Evolutionary conservation across 441 rosid genomes (phyloP), one percentile per base, ranked within the genome.

Genomic region (Omphalea diandra): DNA sequence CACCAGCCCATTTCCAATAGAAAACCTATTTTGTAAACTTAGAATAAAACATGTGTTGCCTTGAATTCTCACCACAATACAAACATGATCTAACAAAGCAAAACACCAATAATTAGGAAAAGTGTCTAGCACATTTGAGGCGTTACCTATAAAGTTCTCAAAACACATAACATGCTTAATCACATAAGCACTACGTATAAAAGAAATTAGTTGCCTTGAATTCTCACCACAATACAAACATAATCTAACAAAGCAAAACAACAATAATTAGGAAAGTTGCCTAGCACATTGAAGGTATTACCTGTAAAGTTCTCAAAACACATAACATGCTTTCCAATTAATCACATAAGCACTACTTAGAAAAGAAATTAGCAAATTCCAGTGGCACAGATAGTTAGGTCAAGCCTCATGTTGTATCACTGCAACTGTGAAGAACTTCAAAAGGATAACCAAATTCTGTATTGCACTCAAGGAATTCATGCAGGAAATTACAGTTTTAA

Each of bases 401-500:
- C n/a, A n/a, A n/a, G n/a, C n/a, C n/a, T n/a, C n/a, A n/a, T n/a
- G n/a, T n/a, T n/a, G n/a, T n/a, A n/a, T 43, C 31, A 20, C 50
- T 26, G 27, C 14, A 60, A 8, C 7, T 61, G 10, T 17, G 36
- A 26, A 35, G 3, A 59, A 26, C 47, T 40, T 1, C 11, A 67
- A 26, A 40, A 32, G 17, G 20, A 52, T 22, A 35, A 17, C 32
- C 1, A 24, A 55, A 72, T 12, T 3, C 6, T 43, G 12, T 35
- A 50, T 27, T 8, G 44, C 60, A 32, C 27, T 2, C 55, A 50
- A 33, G 41, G 2, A 55, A n/a, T 59, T n/a, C 3, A 71, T 43
- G 62, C 49, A 33, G 43, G 68, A 52, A 65, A 65, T 22, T 10
- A 52, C 27, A 63, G 36, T 56, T 27, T 49, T 47, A 68, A 79